phyloP scores from a whole-genome alignment of 139 green algal species.

The Diplosphaera chodatii region DNA sequence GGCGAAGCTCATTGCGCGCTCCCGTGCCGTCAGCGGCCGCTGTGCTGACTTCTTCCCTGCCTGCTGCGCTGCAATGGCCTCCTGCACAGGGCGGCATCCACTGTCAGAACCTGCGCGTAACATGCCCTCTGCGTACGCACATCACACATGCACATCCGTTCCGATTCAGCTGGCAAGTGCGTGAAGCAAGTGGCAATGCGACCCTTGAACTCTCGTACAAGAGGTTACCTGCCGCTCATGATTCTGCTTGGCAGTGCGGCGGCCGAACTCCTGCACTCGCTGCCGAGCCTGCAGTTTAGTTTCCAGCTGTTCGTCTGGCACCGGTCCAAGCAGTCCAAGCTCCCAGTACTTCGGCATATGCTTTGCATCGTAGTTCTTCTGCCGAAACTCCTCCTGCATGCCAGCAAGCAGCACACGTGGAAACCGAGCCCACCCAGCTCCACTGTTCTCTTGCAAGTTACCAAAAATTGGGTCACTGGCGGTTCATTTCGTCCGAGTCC shows the following conservation, averaged over 20 bases:
- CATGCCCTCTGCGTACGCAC: no score
- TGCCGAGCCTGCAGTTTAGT: slow-evolving; percentile 43
- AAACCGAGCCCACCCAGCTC: no score
- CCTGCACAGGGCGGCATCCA: background rate
- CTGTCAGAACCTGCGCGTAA: background rate
- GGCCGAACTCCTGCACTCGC: slow-evolving; percentile 40
- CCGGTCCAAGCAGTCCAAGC: slow-evolving; percentile 60
- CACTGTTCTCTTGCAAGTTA: no score
- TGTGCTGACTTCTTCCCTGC: background rate
- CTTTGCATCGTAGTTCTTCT: slow-evolving; percentile 56
- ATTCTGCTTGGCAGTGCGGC: background rate
- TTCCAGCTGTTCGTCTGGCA: slow-evolving; percentile 47
- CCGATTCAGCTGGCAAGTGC: no score
- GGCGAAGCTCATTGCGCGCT: slow-evolving; percentile 33
- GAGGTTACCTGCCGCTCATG: background rate
- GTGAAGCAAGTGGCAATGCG: no score
- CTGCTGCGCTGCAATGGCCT: background rate
- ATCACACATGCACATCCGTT: no score
- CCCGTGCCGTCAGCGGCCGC: background rate
- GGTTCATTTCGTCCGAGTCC: no score
- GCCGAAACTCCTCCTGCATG: slow-evolving; percentile 18
- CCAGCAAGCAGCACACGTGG: no score
- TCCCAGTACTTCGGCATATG: slow-evolving; percentile 52
- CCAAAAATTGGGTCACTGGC: no score
- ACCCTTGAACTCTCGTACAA: no score